phyloP scores from a whole-genome alignment of 2,329 filamentous ascomycete genomes.

The Xylaria sp. region DNA sequence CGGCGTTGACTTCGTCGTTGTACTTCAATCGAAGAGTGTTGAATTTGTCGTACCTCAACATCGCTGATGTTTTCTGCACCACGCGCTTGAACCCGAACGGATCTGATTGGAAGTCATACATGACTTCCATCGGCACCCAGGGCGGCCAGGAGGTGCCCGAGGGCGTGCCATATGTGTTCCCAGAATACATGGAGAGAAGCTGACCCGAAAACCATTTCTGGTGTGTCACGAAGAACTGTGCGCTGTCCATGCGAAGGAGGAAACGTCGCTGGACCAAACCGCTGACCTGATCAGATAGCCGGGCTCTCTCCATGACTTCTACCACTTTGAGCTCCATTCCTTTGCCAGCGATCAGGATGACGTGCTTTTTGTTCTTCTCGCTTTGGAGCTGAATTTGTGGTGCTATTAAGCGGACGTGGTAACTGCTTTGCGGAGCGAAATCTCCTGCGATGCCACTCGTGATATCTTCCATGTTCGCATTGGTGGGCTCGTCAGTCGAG shows the following conservation, averaged over 20 bases:
- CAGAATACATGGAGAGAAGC: slow-evolving; percentile 89
- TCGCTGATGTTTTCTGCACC: slow-evolving; percentile 94
- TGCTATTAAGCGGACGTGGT: slow-evolving; percentile 91
- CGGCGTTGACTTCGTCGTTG: slow-evolving; percentile 84
- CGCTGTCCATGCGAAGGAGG: slow-evolving; percentile 92
- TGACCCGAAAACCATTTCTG: slow-evolving; percentile 86
- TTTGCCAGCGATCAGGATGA: slow-evolving; percentile 95
- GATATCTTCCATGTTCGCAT: slow-evolving; percentile 60
- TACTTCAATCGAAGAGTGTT: slow-evolving; percentile 96
- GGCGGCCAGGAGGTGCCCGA: slow-evolving; percentile 90
- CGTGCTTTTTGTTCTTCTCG: slow-evolving; percentile 95
- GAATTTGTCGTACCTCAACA: slow-evolving; percentile 95
- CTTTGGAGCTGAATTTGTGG: slow-evolving; percentile 98
- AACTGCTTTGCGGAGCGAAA: slow-evolving; percentile 89
- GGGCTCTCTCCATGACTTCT: slow-evolving; percentile 96
- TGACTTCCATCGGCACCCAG: slow-evolving; percentile 97
- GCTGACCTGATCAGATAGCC: slow-evolving; percentile 89
- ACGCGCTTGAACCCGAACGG: slow-evolving; percentile 98
- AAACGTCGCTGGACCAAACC: slow-evolving; percentile 94
- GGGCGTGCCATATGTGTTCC: slow-evolving; percentile 87
- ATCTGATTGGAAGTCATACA: slow-evolving; percentile 93
- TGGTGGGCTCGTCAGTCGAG: slow-evolving; percentile 37
- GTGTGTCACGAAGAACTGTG: slow-evolving; percentile 97
- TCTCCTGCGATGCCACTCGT: slow-evolving; percentile 81
- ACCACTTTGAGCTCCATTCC: slow-evolving; percentile 98